Evolutionary conservation across 495 filamentous ascomycete genomes (phyloP), one percentile per base, ranked within the genome.

Genomic region (Wilcoxina mikolae): DNA sequence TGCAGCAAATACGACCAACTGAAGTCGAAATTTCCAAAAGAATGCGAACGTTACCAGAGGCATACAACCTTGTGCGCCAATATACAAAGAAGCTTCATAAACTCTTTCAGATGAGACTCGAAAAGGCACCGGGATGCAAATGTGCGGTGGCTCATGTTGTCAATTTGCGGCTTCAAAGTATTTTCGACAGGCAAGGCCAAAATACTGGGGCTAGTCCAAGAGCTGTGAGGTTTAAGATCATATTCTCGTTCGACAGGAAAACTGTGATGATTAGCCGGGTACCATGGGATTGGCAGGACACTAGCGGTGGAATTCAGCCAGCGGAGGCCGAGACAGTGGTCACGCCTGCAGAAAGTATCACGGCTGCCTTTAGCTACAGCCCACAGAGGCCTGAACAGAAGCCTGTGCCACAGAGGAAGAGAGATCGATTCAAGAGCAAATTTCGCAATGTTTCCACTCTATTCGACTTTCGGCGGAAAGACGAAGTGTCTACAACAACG

Each of bases 91-190:
- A 39, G 12, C 45, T 67, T n/a, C 56, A 56, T 31, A 29, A 43
- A 3, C 57, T 56, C 28, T 52, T 67, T 22, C 47, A 57, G 33
- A 51, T 55, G 55, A 39, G 49, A 42, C 24, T 61, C 24, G 42
- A 53, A 9, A n/a, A 22, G 43, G 20, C 15, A 35, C 54, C 59
- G 17, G 4, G 38, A 4, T 66, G 65, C 56, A 10, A 28, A 17
- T 67, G 65, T 51, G 50, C 39, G 3, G 18, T 46, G 22, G 50
- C 58, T 20, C 65, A 67, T 29, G 27, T 48, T 20, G 65, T 58
- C 3, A 61, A 56, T n/a, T 28, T 67, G 11, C 64, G 60, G 29
- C 46, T 67, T 7, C 31, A 35, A 15, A 35, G 2, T 60, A 66
- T 35, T 42, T 56, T 2, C 60, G 65, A 44, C 47, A 48, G n/a